Conservation (phyloP, 2,329 filamentous ascomycete genomes). For the Septoria petroselini region DNA sequence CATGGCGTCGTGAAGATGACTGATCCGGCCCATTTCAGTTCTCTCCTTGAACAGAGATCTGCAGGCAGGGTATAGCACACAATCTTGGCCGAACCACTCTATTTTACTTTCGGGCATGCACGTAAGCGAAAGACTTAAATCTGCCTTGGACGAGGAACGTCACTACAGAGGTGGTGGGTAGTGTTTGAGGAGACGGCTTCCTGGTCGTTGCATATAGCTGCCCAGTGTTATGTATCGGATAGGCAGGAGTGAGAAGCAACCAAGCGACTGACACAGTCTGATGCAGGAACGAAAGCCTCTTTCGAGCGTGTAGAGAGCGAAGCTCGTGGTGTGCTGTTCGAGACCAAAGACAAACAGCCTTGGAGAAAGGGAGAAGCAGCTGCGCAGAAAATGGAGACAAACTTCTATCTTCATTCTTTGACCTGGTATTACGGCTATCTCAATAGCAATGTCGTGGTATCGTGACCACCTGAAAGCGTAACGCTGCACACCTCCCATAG, state of each 20-base stretch:
- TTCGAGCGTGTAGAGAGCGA: too few relatives aligned
- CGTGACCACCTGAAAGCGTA: conserved; percentile 1
- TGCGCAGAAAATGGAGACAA: neutral
- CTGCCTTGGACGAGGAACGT: neutral
- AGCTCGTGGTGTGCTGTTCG: neutral
- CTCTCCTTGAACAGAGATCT: too few relatives aligned
- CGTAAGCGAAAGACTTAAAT: conserved; percentile 12
- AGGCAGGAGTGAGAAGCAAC: neutral
- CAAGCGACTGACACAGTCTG: neutral
- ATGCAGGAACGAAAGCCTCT: conserved; percentile 9
- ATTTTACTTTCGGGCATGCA: neutral
- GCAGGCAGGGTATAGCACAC: conserved; percentile 1
- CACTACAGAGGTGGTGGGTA: neutral
- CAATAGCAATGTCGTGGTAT: conserved; percentile 5
- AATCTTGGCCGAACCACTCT: conserved; percentile 2
- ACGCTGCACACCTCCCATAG: conserved; percentile 1
- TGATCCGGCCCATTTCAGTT: too few relatives aligned
- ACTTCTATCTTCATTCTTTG: conserved; percentile 12
- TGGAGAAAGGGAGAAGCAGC: neutral
- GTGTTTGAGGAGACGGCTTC: neutral
- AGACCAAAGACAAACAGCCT: neutral
- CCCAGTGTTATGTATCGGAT: neutral
- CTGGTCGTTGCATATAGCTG: conserved; percentile 2
- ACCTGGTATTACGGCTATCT: conserved; percentile 7
- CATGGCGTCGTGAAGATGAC: too few relatives aligned